Conservation (phyloP, 2,329 filamentous ascomycete genomes). For the Phyllosticta citrichinensis region DNA sequence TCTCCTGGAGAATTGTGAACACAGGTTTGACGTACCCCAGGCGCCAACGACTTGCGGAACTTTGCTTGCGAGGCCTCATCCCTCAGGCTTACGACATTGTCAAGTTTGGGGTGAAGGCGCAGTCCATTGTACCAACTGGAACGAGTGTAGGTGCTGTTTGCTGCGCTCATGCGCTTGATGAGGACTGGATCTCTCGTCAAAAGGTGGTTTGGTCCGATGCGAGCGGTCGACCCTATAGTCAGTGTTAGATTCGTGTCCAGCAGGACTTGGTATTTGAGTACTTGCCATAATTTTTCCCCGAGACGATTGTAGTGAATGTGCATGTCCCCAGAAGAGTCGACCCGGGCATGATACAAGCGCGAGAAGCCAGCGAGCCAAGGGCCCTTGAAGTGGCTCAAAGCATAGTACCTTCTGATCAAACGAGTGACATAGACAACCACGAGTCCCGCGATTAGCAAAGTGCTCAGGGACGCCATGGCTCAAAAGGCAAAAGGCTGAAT, state of each 20-base stretch:
- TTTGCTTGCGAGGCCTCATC: slow-evolving; percentile 28
- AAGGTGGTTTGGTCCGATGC: slow-evolving; percentile 41
- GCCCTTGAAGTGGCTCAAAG: slow-evolving; percentile 26
- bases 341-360: slow-evolving; percentile 28
- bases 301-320: slow-evolving; percentile 27
- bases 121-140: slow-evolving; percentile 25
- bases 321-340: slow-evolving; percentile 28
- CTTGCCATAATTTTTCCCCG: slow-evolving; percentile 29
- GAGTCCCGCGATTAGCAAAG: slow-evolving; percentile 8
- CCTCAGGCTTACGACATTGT: slow-evolving; percentile 30
- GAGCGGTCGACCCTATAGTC: slow-evolving; percentile 15
- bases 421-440: slow-evolving; percentile 16
- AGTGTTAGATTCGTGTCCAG: neutral
- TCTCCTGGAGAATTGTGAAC: neutral
- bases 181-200: slow-evolving; percentile 41
- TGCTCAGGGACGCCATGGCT: neutral
- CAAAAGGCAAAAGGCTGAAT: neutral
- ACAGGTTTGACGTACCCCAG: slow-evolving; percentile 17
- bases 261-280: neutral
- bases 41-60: slow-evolving; percentile 26
- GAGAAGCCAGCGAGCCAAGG: slow-evolving; percentile 29
- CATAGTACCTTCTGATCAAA: slow-evolving; percentile 20
- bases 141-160: slow-evolving; percentile 32
- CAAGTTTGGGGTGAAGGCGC: slow-evolving; percentile 29
- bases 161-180: slow-evolving; percentile 32